These are phyloP conservation scores for Tetramitus jugosus DNA, from an alignment of 208 protist genomes.

Conservation along the genomic window DNA sequence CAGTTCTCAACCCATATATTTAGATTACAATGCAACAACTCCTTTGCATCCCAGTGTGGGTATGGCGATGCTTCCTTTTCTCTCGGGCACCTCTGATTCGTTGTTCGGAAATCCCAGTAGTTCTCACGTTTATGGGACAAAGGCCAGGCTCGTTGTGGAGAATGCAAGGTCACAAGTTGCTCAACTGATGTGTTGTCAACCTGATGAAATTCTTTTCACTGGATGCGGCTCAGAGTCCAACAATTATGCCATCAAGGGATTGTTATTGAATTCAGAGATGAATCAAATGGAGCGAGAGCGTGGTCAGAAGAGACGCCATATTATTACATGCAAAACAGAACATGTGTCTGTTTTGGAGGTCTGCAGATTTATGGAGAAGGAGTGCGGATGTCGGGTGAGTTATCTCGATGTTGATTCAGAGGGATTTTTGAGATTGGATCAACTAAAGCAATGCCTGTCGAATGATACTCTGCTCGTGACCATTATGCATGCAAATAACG, in stretches of 20 bases:
- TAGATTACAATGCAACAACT: conserved; percentile 50
- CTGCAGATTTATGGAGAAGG: conserved; percentile 84
- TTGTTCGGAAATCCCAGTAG: conserved; percentile 38
- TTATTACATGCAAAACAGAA: conserved; percentile 90
- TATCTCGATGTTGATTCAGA: conserved; percentile 92
- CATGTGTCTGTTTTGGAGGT: conserved; percentile 99
- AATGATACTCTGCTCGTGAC: conserved; percentile 66
- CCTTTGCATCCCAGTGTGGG: conserved; percentile 65
- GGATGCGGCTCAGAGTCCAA: conserved; percentile 48
- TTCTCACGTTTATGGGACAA: conserved; percentile 34
- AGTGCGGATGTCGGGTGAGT: conserved; percentile 77
- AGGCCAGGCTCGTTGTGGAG: conserved; percentile 34
- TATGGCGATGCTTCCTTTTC: conserved; percentile 91
- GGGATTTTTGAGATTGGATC: conserved; percentile 86
- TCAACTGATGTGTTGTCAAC: conserved; percentile 13
- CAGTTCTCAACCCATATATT: not conserved
- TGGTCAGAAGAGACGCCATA: not conserved
- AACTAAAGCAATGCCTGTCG: conserved; percentile 24
- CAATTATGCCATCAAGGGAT: conserved; percentile 45
- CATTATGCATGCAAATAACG: conserved; percentile 92
- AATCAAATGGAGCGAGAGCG: not conserved
- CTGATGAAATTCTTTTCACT: conserved; percentile 42
- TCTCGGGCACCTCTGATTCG: conserved; percentile 72
- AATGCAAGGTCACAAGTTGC: conserved; percentile 31
- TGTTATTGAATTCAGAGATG: conserved; percentile 20